Evolutionary conservation across 768 basidiomycete genomes (phyloP).

Genomic region (Termitomyces sp.): DNA sequence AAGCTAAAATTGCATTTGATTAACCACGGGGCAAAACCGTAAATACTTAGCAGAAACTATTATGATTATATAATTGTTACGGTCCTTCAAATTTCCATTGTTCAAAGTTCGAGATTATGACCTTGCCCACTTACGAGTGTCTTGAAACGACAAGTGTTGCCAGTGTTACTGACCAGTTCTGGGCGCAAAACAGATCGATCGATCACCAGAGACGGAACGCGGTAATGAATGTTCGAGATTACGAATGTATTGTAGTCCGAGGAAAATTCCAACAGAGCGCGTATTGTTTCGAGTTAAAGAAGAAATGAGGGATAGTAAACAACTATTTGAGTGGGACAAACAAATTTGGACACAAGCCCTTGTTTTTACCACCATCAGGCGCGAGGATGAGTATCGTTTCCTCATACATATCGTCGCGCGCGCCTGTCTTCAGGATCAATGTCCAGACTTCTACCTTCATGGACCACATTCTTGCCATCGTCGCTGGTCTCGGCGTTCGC

Average conservation of each 20-base stretch:
- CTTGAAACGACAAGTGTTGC: not conserved
- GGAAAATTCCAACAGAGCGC: not conserved
- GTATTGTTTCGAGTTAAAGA: not conserved
- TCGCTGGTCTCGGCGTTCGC: constrained; percentile 59
- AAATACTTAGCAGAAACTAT: not conserved
- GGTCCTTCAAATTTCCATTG: too few species aligned
- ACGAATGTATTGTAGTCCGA: not conserved
- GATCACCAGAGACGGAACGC: not conserved
- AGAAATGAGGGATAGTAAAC: not conserved
- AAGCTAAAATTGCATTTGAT: not conserved
- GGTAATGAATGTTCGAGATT: not conserved
- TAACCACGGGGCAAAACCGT: not conserved
- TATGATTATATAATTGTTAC: not conserved
- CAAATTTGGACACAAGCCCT: constrained; percentile 10
- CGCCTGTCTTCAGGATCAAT: constrained; percentile 26
- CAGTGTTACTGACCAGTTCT: not conserved
- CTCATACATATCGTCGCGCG: constrained; percentile 28
- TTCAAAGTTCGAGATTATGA: not conserved
- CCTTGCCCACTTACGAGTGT: not conserved
- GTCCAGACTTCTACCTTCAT: constrained; percentile 36
- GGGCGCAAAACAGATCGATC: not conserved
- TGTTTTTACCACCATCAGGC: constrained; percentile 10
- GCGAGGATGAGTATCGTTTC: constrained; percentile 29
- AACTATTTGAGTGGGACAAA: constrained; percentile 2
- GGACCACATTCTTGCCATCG: constrained; percentile 69